phyloP scores from a whole-genome alignment of 192 early-diverging fungal genomes.

The Coemansia sp. region DNA sequence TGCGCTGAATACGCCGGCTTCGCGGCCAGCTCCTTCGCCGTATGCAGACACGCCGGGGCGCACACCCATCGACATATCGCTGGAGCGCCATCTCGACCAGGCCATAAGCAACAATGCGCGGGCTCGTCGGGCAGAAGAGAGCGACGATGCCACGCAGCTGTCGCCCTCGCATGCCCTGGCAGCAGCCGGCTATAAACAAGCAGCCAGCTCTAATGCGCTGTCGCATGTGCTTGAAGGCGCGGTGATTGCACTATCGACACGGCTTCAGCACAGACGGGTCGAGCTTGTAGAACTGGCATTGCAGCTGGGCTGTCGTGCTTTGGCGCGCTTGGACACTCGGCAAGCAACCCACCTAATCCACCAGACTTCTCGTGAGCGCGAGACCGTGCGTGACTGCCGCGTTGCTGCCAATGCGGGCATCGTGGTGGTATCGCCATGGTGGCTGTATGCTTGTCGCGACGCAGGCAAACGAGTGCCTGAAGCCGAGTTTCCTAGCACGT shows the following conservation, averaged over 20 bases:
- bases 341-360: constrained; percentile 47
- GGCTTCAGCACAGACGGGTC: constrained; percentile 29
- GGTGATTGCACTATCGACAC: constrained; percentile 33
- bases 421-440: constrained; percentile 51
- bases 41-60: constrained; percentile 30
- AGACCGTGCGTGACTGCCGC: constrained; percentile 37
- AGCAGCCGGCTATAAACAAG: neutral
- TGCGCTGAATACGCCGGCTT: constrained; percentile 11
- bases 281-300: constrained; percentile 37
- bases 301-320: constrained; percentile 33
- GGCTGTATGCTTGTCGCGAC: constrained; percentile 49
- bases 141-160: constrained; percentile 36
- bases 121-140: neutral
- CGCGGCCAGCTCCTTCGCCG: constrained; percentile 2
- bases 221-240: constrained; percentile 22
- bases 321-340: constrained; percentile 27
- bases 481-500: constrained; percentile 37
- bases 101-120: constrained; percentile 31
- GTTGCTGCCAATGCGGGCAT: constrained; percentile 22
- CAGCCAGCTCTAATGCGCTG: constrained; percentile 14
- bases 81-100: constrained; percentile 36
- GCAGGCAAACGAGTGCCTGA: constrained; percentile 18
- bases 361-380: constrained; percentile 44
- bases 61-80: constrained; percentile 41
- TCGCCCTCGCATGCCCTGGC: constrained; percentile 15